Percentiles rank a stretch among this genome's conserved stretches.
Evolutionary conservation across 768 basidiomycete species (phyloP).

Genomic region (Terana coerulea): DNA sequence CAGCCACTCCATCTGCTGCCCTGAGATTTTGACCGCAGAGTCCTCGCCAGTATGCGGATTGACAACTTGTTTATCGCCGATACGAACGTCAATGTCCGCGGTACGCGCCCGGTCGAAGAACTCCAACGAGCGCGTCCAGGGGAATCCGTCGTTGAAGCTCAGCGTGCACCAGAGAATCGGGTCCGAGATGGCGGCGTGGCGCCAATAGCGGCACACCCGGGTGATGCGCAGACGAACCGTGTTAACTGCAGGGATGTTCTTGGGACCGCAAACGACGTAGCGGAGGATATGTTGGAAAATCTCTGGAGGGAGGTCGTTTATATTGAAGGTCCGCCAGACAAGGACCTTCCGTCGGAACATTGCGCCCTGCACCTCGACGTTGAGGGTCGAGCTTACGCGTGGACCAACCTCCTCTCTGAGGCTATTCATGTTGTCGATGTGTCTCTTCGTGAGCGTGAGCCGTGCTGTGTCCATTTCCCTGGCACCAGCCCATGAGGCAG

Average conservation of each 20-base stretch:
- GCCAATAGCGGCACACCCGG: constrained; percentile 46
- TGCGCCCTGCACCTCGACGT: constrained; percentile 13
- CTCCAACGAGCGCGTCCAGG: constrained; percentile 47
- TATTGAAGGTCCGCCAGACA: constrained; percentile 45
- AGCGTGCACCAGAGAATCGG: constrained; percentile 44
- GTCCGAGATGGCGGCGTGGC: constrained; percentile 22
- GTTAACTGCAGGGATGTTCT: not conserved
- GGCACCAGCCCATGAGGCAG: not conserved
- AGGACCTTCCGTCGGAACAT: constrained; percentile 23
- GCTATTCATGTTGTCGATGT: constrained; percentile 5
- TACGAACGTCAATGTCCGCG: constrained; percentile 56
- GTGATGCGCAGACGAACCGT: constrained; percentile 45
- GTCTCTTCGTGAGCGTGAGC: not conserved
- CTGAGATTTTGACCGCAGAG: not conserved
- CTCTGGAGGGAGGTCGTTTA: constrained; percentile 63
- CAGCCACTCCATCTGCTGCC: not conserved
- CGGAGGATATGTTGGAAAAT: constrained; percentile 65
- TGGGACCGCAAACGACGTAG: constrained; percentile 32
- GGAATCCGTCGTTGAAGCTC: constrained; percentile 53
- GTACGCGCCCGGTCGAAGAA: constrained; percentile 57
- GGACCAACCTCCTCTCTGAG: constrained; percentile 15
- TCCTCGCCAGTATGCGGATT: constrained; percentile 16
- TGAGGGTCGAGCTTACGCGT: constrained; percentile 14
- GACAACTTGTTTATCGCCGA: constrained; percentile 43
- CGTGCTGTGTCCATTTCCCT: not conserved